Conservation (phyloP, 257 asterid species). For the Fraxinus quadrangulata region DNA sequence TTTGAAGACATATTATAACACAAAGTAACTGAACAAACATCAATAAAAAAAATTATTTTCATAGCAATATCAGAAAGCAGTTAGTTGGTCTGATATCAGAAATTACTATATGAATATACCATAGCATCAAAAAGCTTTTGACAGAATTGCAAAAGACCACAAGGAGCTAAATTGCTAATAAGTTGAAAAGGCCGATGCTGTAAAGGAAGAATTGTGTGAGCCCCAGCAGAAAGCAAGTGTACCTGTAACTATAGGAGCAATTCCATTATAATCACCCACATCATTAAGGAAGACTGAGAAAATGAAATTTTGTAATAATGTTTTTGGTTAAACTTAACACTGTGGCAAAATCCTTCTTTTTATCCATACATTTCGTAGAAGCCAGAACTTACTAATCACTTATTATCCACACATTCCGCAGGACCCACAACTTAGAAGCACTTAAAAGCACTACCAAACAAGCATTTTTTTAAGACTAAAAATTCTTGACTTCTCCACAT, state of each 20-base stretch:
- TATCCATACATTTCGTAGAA: no score
- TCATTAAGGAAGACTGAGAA: conserved; percentile 3
- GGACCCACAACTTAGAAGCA: no score
- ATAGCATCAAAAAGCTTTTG: not conserved
- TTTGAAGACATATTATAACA: not conserved
- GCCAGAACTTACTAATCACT: no score
- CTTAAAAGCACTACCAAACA: no score
- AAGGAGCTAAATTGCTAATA: not conserved
- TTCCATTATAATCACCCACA: not conserved
- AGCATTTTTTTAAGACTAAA: no score
- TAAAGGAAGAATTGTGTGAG: not conserved
- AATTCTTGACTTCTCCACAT: no score
- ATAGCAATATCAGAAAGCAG: not conserved
- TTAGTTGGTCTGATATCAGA: not conserved
- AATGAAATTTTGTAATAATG: not conserved
- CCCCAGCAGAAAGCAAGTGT: not conserved
- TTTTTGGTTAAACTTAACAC: not conserved
- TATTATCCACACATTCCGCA: no score
- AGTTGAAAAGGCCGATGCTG: not conserved
- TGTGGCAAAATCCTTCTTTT: no score
- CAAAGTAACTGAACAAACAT: not conserved
- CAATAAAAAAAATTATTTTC: not conserved
- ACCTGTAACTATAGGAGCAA: not conserved
- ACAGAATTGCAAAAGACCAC: not conserved
- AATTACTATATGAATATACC: not conserved